Evolutionary conservation across 1,284 basidiomycete genomes (phyloP).

Genomic region (Paramarasmius palmivorus): DNA sequence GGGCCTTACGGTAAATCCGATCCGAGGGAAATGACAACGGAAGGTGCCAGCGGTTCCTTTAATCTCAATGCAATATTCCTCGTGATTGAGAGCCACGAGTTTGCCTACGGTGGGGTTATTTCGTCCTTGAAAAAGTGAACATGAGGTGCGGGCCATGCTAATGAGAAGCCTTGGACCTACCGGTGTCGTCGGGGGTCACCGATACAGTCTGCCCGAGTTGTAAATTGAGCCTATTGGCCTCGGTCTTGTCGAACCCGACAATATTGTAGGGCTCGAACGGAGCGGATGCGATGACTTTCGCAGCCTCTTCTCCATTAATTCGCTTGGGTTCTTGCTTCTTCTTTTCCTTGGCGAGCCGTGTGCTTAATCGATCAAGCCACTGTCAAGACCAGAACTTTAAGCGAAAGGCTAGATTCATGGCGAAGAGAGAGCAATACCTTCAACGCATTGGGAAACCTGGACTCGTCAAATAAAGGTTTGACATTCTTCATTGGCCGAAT

Average conservation of each 20-base stretch:
- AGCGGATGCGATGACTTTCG: constrained; percentile 40
- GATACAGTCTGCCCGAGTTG: constrained; percentile 38
- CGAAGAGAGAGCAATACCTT: too few species aligned
- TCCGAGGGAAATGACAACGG: constrained; percentile 53
- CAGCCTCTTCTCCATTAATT: constrained; percentile 45
- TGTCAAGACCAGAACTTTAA: not conserved
- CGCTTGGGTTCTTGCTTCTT: constrained; percentile 13
- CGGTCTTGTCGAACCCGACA: constrained; percentile 46
- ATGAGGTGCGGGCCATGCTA: too few species aligned
- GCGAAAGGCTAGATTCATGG: too few species aligned
- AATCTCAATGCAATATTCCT: constrained; percentile 51
- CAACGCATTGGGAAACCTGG: constrained; percentile 40
- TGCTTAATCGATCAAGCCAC: constrained; percentile 13
- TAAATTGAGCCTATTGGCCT: constrained; percentile 44
- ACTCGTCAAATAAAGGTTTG: constrained; percentile 36
- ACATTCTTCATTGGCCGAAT: constrained; percentile 33
- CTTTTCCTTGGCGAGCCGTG: constrained; percentile 2
- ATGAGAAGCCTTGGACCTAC: constrained; percentile 26
- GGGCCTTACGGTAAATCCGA: constrained; percentile 33
- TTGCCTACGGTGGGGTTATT: constrained; percentile 42
- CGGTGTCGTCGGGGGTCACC: constrained; percentile 51
- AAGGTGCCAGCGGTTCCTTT: constrained; percentile 38
- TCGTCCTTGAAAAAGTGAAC: not conserved
- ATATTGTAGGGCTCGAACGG: constrained; percentile 35
- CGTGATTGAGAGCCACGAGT: constrained; percentile 47